Conservation (phyloP, 306 rosid genomes). For the Prunus campanulata region DNA sequence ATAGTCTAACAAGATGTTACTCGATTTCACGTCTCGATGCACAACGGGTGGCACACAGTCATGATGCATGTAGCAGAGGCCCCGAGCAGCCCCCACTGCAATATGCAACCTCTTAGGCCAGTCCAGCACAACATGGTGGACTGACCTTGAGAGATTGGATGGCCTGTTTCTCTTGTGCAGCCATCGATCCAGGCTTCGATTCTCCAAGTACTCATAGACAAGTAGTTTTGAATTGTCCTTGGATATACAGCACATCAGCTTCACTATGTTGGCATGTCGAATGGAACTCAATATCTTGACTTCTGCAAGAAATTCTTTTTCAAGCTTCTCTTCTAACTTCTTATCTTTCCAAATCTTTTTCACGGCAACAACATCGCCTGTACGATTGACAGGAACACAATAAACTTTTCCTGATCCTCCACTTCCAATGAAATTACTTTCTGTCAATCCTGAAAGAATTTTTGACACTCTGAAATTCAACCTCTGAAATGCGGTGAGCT, state of each 20-base stretch:
- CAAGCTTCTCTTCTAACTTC: conserved; percentile 60
- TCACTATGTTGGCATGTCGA: conserved; percentile 82
- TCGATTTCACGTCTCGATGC: conserved; percentile 80
- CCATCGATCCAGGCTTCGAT: conserved; percentile 77
- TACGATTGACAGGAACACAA: conserved; percentile 35
- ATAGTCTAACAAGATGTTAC: conserved; percentile 74
- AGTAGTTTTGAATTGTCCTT: conserved; percentile 59
- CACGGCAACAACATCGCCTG: conserved; percentile 49
- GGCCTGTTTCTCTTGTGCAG: conserved; percentile 38
- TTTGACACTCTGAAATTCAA: conserved; percentile 53
- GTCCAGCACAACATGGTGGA: conserved; percentile 29
- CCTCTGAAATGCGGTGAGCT: conserved; percentile 65
- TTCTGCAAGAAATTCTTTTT: conserved; percentile 67
- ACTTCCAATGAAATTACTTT: conserved; percentile 52
- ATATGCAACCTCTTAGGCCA: conserved; percentile 73
- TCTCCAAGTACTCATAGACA: conserved; percentile 65
- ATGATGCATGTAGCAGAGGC: conserved; percentile 87
- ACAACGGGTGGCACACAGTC: conserved; percentile 60
- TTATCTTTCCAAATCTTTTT: conserved; percentile 54
- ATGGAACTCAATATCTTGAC: conserved; percentile 62
- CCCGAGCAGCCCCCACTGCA: conserved; percentile 71
- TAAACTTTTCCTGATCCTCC: conserved; percentile 89
- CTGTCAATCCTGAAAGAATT: conserved; percentile 44
- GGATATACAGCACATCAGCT: conserved; percentile 62
- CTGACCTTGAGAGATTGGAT: conserved; percentile 25